phyloP scores from a whole-genome alignment of 2,329 filamentous ascomycete genomes.

The Fusarium euwallaceae region DNA sequence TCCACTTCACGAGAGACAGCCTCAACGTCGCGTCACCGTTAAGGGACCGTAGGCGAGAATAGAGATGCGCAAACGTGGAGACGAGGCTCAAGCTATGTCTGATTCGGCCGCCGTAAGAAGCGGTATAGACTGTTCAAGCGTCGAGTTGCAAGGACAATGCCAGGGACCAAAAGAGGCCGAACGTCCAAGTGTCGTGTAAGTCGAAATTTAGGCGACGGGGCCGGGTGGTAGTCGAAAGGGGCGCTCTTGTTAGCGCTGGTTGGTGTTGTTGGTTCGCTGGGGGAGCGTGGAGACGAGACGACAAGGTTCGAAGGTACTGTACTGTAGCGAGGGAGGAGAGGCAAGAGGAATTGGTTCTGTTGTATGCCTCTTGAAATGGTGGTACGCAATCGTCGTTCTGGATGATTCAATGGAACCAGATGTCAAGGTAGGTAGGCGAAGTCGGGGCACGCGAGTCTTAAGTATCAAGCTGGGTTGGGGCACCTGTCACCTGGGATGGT shows the following conservation, averaged over 20 bases:
- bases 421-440: conserved; percentile 32
- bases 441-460: conserved; percentile 44
- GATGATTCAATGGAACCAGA: conserved; percentile 11
- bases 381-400: not conserved
- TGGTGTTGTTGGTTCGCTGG: conserved; percentile 15
- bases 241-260: conserved; percentile 31
- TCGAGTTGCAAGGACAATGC: conserved; percentile 25
- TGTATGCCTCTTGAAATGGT: not conserved
- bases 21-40: conserved; percentile 43
- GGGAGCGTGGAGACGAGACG: conserved; percentile 10
- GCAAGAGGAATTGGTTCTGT: not conserved
- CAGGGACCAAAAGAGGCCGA: conserved; percentile 2
- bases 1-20: conserved; percentile 35
- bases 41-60: conserved; percentile 38
- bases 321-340: not conserved
- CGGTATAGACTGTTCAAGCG: conserved; percentile 38
- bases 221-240: conserved; percentile 28
- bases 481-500: conserved; percentile 35
- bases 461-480: conserved; percentile 39
- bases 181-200: conserved; percentile 41
- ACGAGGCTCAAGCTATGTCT: conserved; percentile 42
- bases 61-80: conserved; percentile 45
- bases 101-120: conserved; percentile 36
- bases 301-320: conserved; percentile 2
- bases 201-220: conserved; percentile 36